Evolutionary conservation across 768 basidiomycete species (phyloP), one percentile per base, ranked within the genome.

Genomic region (Tephrocybe sp.): DNA sequence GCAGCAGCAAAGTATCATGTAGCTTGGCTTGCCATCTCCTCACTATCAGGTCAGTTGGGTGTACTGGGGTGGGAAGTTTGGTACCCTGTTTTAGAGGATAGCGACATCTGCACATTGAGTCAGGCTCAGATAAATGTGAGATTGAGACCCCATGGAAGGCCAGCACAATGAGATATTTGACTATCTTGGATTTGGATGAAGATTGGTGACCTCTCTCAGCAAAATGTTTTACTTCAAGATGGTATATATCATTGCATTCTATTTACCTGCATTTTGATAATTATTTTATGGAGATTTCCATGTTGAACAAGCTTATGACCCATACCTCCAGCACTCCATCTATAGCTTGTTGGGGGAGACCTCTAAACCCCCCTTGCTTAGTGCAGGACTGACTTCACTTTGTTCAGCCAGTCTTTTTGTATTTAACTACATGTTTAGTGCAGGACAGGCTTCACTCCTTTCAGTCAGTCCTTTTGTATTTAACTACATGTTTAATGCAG

Each of bases 141-240:
- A 28, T 30, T 44, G 17, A 46, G 17, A 17, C 11, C n/a, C 4
- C 32, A 30, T 12, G 26, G 40, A 23, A 15, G 21, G 23, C 45
- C 15, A 28, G 39, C 41, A 26, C 30, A 47, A 33, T 55, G 54
- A n/a, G 14, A 30, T 17, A 28, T 33, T n/a, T 36, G 14, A 7
- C 14, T 58, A 38, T 58, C 55, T 8, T 61, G 59, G 59, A 58
- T 61, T 26, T 58, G 59, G 59, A 51, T 17, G 20, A 12, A 21
- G 30, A 23, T 58, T 25, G 59, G 59, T 14, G 38, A 32, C 15
- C n/a, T 28, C 14, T 34, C 26, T 7, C 25, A 48, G n/a, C 26
- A 50, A 18, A 41, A 42, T 17, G 47, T 48, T 12, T 15, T 41
- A n/a, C 40, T 58, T n/a, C 59, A 58, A 30, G 57, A 61, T 34